Evolutionary conservation across 208 protist species (phyloP).

Genomic region (Borovskyia barvae): DNA sequence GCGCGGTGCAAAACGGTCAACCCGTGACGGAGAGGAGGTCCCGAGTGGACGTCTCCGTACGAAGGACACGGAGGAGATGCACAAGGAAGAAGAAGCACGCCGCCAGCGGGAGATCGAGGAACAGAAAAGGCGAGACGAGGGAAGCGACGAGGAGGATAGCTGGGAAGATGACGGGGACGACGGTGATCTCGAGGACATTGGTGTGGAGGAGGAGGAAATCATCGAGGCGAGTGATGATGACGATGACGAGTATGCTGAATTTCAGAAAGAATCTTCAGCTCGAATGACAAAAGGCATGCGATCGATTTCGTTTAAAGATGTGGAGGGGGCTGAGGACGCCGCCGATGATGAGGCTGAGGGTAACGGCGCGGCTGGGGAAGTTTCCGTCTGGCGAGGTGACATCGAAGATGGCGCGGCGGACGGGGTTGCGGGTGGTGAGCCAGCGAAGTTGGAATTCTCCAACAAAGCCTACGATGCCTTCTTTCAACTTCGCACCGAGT

Average conservation of each 20-base stretch:
- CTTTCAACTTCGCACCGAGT: constrained; percentile 88
- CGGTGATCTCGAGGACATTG: constrained; percentile 31
- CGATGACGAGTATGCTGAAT: constrained; percentile 78
- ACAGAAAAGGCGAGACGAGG: constrained; percentile 1
- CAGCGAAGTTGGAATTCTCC: constrained; percentile 63
- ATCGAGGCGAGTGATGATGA: constrained; percentile 56
- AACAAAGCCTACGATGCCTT: constrained; percentile 91
- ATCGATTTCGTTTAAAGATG: constrained; percentile 55
- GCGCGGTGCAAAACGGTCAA: constrained; percentile 42
- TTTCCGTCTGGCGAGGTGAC: constrained; percentile 27
- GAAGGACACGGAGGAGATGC: constrained; percentile 35
- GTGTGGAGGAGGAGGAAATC: constrained; percentile 54
- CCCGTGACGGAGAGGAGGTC: constrained; percentile 31
- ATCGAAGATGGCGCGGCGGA: constrained; percentile 24
- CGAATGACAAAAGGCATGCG: constrained; percentile 37
- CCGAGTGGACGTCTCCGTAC: constrained; percentile 28
- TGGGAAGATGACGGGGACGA: constrained; percentile 30
- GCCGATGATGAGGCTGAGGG: constrained; percentile 31
- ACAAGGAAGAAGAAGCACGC: constrained; percentile 37
- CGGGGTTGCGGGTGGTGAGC: constrained; percentile 17
- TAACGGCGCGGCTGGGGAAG: constrained; percentile 20
- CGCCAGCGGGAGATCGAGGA: constrained; percentile 22
- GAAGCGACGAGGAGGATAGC: constrained; percentile 35
- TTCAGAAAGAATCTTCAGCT: constrained; percentile 57
- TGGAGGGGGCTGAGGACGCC: constrained; percentile 8